phyloP scores from a whole-genome alignment of 192 early-diverging fungal genomes.

The Coemansia asiatica region DNA sequence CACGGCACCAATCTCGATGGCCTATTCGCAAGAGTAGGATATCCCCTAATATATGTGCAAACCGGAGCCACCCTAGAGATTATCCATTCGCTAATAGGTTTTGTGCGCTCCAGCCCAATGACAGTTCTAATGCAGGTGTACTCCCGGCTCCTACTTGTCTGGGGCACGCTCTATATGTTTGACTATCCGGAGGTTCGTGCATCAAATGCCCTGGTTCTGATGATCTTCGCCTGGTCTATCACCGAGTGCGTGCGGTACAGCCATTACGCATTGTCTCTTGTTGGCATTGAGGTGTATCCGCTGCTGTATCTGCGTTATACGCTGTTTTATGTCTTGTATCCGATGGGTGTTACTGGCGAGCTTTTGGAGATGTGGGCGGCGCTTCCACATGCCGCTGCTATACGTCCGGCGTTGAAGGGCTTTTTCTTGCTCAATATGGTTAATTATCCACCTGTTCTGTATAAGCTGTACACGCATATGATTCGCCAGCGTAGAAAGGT shows the following conservation, averaged over 20 bases:
- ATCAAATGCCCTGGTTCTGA: conserved; percentile 70
- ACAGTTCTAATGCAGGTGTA: conserved; percentile 86
- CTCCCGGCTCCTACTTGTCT: conserved; percentile 83
- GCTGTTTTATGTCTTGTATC: conserved; percentile 93
- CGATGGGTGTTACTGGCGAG: conserved; percentile 84
- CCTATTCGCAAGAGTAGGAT: conserved; percentile 66
- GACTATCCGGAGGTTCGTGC: conserved; percentile 66
- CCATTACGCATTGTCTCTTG: conserved; percentile 80
- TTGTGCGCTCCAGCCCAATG: conserved; percentile 77
- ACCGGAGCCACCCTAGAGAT: conserved; percentile 84
- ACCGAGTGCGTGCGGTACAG: conserved; percentile 90
- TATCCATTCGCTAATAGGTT: conserved; percentile 57
- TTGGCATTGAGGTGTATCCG: conserved; percentile 54
- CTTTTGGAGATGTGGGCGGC: conserved; percentile 72
- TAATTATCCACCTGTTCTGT: conserved; percentile 75
- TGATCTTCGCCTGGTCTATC: conserved; percentile 88
- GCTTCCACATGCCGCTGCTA: conserved; percentile 61
- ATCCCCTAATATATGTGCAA: conserved; percentile 71
- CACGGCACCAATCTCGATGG: conserved; percentile 59
- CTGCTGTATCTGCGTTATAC: conserved; percentile 71
- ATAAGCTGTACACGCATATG: conserved; percentile 90
- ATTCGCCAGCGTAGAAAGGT: conserved; percentile 81
- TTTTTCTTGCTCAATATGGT: conserved; percentile 59
- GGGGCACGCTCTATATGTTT: conserved; percentile 73
- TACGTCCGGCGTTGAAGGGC: conserved; percentile 60